phyloP scores from a whole-genome alignment of 768 basidiomycete genomes.

The Cystobasidium tubakii region DNA sequence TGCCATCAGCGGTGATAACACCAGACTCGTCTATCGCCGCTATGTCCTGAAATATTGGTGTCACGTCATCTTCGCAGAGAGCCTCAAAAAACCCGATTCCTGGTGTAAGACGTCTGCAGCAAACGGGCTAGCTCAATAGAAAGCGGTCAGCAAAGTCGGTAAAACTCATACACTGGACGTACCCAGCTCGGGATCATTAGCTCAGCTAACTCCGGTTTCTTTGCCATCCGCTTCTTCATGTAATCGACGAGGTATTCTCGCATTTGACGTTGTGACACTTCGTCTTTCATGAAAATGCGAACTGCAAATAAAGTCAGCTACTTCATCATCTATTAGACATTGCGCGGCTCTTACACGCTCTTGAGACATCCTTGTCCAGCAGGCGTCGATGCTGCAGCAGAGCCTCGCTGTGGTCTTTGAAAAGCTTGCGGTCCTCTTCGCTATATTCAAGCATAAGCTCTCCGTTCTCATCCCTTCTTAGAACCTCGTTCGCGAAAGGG shows the following conservation, averaged over 20 bases:
- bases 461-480: background rate
- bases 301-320: background rate
- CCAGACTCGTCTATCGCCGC: conserved; percentile 57
- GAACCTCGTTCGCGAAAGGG: background rate
- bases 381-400: too few species aligned
- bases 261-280: background rate
- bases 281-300: background rate
- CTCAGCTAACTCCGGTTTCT: conserved; percentile 23
- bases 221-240: conserved; percentile 24
- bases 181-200: conserved; percentile 21
- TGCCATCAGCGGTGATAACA: conserved; percentile 58
- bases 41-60: conserved; percentile 49
- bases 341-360: too few species aligned
- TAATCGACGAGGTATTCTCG: too few species aligned
- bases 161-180: too few species aligned
- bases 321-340: background rate
- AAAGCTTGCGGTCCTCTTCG: background rate
- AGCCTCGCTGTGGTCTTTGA: background rate
- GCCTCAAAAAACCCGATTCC: conserved; percentile 66
- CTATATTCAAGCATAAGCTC: too few species aligned
- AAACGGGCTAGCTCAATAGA: background rate
- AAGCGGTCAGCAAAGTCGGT: background rate
- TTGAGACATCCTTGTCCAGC: too few species aligned
- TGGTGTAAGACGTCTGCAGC: conserved; percentile 52
- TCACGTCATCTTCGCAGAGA: conserved; percentile 59